phyloP scores from a whole-genome alignment of 192 early-diverging fungal genomes.

The Pilaira anomala region DNA sequence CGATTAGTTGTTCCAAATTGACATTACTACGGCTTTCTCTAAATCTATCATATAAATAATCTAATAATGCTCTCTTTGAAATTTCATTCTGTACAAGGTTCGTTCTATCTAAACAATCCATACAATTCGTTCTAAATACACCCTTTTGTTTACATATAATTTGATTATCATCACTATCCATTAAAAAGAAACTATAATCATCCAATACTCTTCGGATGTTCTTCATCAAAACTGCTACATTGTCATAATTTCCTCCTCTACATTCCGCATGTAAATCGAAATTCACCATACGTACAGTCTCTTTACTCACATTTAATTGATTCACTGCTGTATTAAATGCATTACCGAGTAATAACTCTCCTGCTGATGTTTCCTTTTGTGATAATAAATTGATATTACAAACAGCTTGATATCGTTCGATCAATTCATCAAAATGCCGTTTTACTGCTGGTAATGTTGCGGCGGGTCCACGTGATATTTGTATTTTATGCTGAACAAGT shows the following conservation, averaged over 20 bases:
- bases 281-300: constrained; percentile 58
- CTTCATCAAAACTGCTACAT: constrained; percentile 56
- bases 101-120: constrained; percentile 99
- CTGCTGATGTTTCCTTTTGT: constrained; percentile 52
- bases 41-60: constrained; percentile 42
- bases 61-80: constrained; percentile 48
- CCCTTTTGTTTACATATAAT: constrained; percentile 73
- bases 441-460: constrained; percentile 82
- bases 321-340: constrained; percentile 59
- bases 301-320: constrained; percentile 40
- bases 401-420: constrained; percentile 70
- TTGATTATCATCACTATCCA: constrained; percentile 53
- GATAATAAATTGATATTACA: constrained; percentile 79
- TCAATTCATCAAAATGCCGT: constrained; percentile 70
- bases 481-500: constrained; percentile 78
- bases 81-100: constrained; percentile 94
- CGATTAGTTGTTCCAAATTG: constrained; percentile 29
- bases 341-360: constrained; percentile 67
- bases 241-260: constrained; percentile 75
- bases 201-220: constrained; percentile 51
- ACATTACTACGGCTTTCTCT: constrained; percentile 20
- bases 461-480: constrained; percentile 74
- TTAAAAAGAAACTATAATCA: constrained; percentile 67
- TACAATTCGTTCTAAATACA: constrained; percentile 94
- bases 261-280: constrained; percentile 87